A percentile compares a stretch with the other conserved stretches of the same genome.
phyloP scores from a whole-genome alignment of 208 protist genomes.

The Acanthamoeba castellanii region DNA sequence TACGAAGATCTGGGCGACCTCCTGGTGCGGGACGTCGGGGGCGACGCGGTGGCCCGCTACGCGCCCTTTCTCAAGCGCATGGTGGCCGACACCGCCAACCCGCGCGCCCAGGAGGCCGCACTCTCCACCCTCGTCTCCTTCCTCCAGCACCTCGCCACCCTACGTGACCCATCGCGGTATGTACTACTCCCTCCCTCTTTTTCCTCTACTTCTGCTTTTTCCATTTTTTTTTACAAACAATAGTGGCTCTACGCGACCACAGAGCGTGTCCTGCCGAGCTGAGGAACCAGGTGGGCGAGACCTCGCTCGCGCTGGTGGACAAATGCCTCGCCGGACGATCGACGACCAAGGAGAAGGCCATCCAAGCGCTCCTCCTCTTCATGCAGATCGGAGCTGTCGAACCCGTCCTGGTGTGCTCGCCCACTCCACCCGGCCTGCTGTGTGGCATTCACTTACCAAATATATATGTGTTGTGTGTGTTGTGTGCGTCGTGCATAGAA shows the following conservation, averaged over 20 bases:
- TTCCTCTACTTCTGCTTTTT: background rate
- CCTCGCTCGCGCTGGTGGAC: background rate
- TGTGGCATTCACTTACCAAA: too few relatives aligned
- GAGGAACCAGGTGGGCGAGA: slow-evolving; percentile 8
- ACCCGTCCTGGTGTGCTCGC: background rate
- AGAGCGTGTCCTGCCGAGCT: slow-evolving; percentile 8
- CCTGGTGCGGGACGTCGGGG: background rate
- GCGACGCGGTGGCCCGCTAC: background rate
- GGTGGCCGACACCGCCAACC: slow-evolving; percentile 59
- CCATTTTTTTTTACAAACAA: background rate
- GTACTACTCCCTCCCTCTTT: too few relatives aligned
- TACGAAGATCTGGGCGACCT: slow-evolving; percentile 57
- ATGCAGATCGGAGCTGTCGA: slow-evolving; percentile 27
- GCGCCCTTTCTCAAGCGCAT: slow-evolving; percentile 66
- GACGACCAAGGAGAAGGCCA: slow-evolving; percentile 47
- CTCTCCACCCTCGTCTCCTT: slow-evolving; percentile 33
- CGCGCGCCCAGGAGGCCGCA: slow-evolving; percentile 44
- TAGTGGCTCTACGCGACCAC: background rate
- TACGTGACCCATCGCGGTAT: background rate
- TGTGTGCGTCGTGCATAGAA: background rate
- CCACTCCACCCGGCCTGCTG: too few relatives aligned
- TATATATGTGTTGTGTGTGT: too few relatives aligned
- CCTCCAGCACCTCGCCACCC: background rate
- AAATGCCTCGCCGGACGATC: slow-evolving; percentile 56
- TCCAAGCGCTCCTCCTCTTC: slow-evolving; percentile 17